Evolutionary conservation across 805 yeast species (phyloP).

Genomic region (Kazachstania psychrophila): DNA sequence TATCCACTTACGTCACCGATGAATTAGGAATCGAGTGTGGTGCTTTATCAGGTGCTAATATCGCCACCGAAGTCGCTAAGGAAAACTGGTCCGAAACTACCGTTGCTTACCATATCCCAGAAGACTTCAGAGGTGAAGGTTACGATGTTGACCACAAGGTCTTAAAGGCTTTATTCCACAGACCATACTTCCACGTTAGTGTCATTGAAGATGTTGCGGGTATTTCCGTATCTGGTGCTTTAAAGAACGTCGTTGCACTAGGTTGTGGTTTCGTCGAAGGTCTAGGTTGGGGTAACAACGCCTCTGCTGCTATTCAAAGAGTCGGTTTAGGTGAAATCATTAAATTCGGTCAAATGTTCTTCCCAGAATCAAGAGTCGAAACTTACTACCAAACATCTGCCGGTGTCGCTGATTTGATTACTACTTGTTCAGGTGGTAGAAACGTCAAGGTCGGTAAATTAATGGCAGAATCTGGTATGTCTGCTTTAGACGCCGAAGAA

Average conservation of each 20-base stretch:
- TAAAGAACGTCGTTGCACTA: conserved; percentile 90
- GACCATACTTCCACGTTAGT: conserved; percentile 95
- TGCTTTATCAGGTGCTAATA: conserved; percentile 92
- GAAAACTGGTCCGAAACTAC: conserved; percentile 97
- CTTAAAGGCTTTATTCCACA: conserved; percentile 80
- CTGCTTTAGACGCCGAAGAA: conserved; percentile 76
- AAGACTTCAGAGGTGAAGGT: conserved; percentile 41
- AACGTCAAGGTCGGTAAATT: conserved; percentile 84
- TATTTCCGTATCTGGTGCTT: conserved; percentile 92
- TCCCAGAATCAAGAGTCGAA: conserved; percentile 59
- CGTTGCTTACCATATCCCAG: conserved; percentile 76
- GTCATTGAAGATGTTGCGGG: conserved; percentile 92
- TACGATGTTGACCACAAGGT: conserved; percentile 55
- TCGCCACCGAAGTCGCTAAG: conserved; percentile 94
- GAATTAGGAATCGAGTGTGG: conserved; percentile 86
- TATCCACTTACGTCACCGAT: conserved; percentile 71
- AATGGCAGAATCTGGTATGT: conserved; percentile 71
- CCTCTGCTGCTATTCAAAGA: conserved; percentile 95
- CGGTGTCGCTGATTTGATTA: conserved; percentile 96
- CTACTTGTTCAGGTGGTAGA: conserved; percentile 97
- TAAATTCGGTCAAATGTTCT: conserved; percentile 73
- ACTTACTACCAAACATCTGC: conserved; percentile 92
- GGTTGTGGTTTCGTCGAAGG: conserved; percentile 98
- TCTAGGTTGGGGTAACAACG: conserved; percentile 98
- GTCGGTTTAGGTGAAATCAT: conserved; percentile 88